Conservation (phyloP, 108 stramenopile species). For the Parietichytrium sp. region DNA sequence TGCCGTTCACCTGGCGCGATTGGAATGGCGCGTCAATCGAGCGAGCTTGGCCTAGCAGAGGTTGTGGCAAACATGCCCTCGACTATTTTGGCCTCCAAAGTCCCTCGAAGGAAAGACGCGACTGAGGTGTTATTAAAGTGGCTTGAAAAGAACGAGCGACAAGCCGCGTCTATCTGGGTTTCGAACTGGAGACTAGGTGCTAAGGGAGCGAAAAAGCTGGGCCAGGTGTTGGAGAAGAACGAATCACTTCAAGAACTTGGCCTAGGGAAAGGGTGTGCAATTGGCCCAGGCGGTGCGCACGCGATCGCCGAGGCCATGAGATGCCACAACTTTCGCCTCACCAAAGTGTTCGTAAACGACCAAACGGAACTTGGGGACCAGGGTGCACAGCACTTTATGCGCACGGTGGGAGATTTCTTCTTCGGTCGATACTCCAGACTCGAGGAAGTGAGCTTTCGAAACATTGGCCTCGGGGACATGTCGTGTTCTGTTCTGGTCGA, state of each 20-base stretch:
- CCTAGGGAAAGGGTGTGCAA: background rate
- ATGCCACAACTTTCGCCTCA: background rate
- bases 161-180: constrained; percentile 17
- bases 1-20: no score
- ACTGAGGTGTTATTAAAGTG: background rate
- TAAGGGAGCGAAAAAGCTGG: background rate
- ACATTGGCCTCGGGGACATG: constrained; percentile 29
- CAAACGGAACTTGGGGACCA: background rate
- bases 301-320: constrained; percentile 15
- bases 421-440: constrained; percentile 2
- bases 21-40: no score
- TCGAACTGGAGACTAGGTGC: background rate
- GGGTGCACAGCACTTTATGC: background rate
- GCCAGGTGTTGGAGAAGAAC: background rate
- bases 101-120: no score
- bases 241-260: background rate
- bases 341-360: background rate
- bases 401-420: constrained; percentile 19
- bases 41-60: no score
- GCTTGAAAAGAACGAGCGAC: background rate
- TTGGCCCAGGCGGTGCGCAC: background rate
- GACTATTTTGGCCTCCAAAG: no score
- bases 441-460: constrained; percentile 25
- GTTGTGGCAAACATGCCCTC: no score
- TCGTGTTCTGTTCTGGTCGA: background rate